Conservation (phyloP, 2,329 filamentous ascomycete genomes). For the Mariannaea elegans region DNA sequence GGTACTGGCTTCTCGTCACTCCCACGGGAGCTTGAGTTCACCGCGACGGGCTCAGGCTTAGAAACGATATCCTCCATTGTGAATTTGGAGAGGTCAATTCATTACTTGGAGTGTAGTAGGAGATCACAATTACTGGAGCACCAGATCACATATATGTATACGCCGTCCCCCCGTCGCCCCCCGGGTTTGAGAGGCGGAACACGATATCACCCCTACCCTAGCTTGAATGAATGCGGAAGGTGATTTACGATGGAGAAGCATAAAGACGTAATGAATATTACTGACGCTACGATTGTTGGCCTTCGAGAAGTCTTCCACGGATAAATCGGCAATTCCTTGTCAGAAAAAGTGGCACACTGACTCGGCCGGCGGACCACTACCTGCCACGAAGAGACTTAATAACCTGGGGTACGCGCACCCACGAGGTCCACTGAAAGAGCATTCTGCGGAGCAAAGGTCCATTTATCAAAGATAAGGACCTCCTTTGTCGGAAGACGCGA, state of each 20-base stretch:
- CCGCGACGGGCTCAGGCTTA: slow-evolving; percentile 30
- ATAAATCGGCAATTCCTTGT: slow-evolving; percentile 20
- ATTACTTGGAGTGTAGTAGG: neutral
- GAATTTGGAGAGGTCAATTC: neutral
- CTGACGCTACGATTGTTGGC: neutral
- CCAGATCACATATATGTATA: slow-evolving; percentile 4
- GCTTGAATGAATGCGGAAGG: slow-evolving; percentile 20
- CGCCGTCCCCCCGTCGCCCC: neutral
- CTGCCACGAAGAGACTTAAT: neutral
- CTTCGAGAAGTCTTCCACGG: slow-evolving; percentile 18
- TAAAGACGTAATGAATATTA: slow-evolving; percentile 21
- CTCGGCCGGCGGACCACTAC: neutral
- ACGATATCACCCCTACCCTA: slow-evolving; percentile 2
- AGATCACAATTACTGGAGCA: neutral
- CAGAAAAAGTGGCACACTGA: slow-evolving; percentile 16
- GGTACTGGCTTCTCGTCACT: slow-evolving; percentile 33
- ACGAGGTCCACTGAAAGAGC: neutral
- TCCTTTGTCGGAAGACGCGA: neutral
- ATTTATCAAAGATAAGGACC: slow-evolving; percentile 8
- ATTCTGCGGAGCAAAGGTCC: neutral
- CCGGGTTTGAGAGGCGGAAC: neutral
- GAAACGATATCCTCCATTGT: slow-evolving; percentile 31
- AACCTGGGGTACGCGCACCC: slow-evolving; percentile 11
- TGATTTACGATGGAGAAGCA: slow-evolving; percentile 11
- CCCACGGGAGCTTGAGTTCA: slow-evolving; percentile 18